These are phyloP conservation scores for Verticillium isaacii DNA, from an alignment of 2,329 filamentous ascomycete genomes.

Conservation along the genomic window DNA sequence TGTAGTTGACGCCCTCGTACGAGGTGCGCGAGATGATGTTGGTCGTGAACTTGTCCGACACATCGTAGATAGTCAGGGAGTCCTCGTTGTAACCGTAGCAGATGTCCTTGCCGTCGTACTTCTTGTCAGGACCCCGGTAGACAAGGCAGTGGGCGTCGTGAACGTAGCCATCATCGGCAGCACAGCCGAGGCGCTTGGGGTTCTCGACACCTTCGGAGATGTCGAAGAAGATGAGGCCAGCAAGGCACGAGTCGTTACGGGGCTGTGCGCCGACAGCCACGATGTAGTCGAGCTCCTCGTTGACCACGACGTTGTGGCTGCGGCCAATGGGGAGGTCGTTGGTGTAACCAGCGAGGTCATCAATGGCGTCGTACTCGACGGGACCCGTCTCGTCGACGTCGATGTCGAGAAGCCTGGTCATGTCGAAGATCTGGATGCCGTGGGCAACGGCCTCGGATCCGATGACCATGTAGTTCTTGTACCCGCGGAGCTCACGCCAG, in stretches of 20 bases:
- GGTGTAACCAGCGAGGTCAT: conserved; percentile 26
- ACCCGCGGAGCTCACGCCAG: conserved; percentile 30
- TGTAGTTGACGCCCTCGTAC: conserved; percentile 54
- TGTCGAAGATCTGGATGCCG: conserved; percentile 58
- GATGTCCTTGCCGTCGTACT: conserved; percentile 44
- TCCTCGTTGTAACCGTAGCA: conserved; percentile 54
- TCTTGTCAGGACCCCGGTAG: conserved; percentile 45
- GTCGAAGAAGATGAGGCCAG: conserved; percentile 55
- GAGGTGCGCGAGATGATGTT: conserved; percentile 45
- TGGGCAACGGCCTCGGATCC: conserved; percentile 39
- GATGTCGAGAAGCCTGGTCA: conserved; percentile 45
- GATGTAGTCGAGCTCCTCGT: conserved; percentile 41
- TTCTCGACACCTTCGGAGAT: conserved; percentile 47
- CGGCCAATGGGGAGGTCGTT: conserved; percentile 18
- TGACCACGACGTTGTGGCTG: conserved; percentile 44
- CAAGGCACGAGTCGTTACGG: conserved; percentile 33
- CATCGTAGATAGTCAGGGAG: conserved; percentile 46
- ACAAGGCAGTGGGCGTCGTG: conserved; percentile 57
- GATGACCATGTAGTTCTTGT: conserved; percentile 31
- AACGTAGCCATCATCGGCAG: conserved; percentile 50
- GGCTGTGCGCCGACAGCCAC: conserved; percentile 40
- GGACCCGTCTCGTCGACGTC: conserved; percentile 33
- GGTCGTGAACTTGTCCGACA: conserved; percentile 41
- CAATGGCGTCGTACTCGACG: conserved; percentile 21
- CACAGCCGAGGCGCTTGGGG: conserved; percentile 48